Conservation (phyloP, 108 stramenopile genomes). For the Aurantiochytrium sp. region DNA sequence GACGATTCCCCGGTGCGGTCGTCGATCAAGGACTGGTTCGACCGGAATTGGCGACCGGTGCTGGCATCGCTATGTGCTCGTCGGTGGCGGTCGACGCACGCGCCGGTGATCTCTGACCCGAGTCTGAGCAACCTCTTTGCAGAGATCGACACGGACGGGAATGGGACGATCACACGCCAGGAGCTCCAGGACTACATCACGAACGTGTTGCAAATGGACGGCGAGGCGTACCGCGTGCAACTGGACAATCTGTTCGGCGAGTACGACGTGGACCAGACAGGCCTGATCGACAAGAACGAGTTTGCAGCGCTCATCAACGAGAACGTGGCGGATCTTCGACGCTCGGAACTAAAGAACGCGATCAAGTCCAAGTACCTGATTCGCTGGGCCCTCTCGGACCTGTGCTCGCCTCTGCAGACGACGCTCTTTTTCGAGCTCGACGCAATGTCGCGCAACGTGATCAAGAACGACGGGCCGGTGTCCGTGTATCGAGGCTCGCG, state of each 20-base stretch:
- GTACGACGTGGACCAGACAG: not conserved
- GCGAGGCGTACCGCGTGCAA: not conserved
- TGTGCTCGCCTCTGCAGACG: not conserved
- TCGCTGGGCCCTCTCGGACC: not conserved
- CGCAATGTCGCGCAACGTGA: not conserved
- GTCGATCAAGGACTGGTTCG: not conserved
- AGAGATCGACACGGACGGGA: not conserved
- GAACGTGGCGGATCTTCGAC: not conserved
- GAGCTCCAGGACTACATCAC: not conserved
- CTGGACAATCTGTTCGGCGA: not conserved
- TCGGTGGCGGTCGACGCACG: not conserved
- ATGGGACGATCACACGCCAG: not conserved
- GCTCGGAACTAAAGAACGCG: not conserved
- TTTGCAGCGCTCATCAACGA: not conserved
- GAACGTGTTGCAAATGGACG: not conserved
- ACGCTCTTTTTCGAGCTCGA: not conserved
- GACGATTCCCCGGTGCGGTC: not conserved
- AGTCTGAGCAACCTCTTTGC: not conserved
- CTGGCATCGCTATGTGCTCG: not conserved
- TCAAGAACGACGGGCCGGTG: not conserved
- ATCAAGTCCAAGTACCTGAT: not conserved
- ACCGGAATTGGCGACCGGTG: not conserved
- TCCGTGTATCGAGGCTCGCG: not conserved
- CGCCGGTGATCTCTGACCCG: not conserved
- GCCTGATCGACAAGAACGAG: not conserved